Percentiles rank a stretch among this genome's conserved stretches.
Conservation (phyloP, 768 basidiomycete species). For the Naganishia kalamii region DNA sequence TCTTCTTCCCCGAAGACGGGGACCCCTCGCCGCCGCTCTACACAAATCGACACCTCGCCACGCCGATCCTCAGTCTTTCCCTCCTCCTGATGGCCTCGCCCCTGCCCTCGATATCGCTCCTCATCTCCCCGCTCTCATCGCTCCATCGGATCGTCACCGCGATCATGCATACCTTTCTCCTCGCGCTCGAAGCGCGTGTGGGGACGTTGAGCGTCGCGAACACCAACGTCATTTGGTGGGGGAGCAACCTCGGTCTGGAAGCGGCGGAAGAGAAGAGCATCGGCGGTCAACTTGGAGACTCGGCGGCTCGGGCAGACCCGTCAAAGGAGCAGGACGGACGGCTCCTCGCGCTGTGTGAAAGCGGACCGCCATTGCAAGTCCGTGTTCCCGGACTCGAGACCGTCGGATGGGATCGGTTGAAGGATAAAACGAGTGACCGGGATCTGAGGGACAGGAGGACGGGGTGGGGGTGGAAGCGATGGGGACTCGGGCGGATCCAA, state of each 20-base stretch:
- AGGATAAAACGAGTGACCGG: conserved; percentile 28
- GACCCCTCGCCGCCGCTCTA: conserved; percentile 31
- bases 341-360: conserved; percentile 48
- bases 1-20: conserved; percentile 37
- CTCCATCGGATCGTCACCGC: conserved; percentile 42
- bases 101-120: conserved; percentile 43
- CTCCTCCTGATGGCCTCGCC: conserved; percentile 35
- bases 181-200: conserved; percentile 40
- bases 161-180: conserved; percentile 40
- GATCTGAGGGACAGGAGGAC: conserved; percentile 25
- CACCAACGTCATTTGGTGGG: conserved; percentile 47
- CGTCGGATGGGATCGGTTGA: conserved; percentile 43
- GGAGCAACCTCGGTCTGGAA: conserved; percentile 32
- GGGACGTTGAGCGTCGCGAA: conserved; percentile 47
- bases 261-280: conserved; percentile 27
- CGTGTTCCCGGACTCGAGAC: conserved; percentile 47
- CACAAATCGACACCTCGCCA: conserved; percentile 44
- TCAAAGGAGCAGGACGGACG: conserved; percentile 39
- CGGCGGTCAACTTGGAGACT: too few relatives aligned
- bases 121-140: conserved; percentile 45
- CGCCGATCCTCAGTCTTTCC: conserved; percentile 35
- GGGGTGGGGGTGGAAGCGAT: conserved; percentile 32
- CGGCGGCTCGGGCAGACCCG: background rate
- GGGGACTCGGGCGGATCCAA: conserved; percentile 34
- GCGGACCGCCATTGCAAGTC: conserved; percentile 46